Evolutionary conservation across 2,329 filamentous ascomycete species (phyloP).

Genomic region (Alternaria ethzedia): DNA sequence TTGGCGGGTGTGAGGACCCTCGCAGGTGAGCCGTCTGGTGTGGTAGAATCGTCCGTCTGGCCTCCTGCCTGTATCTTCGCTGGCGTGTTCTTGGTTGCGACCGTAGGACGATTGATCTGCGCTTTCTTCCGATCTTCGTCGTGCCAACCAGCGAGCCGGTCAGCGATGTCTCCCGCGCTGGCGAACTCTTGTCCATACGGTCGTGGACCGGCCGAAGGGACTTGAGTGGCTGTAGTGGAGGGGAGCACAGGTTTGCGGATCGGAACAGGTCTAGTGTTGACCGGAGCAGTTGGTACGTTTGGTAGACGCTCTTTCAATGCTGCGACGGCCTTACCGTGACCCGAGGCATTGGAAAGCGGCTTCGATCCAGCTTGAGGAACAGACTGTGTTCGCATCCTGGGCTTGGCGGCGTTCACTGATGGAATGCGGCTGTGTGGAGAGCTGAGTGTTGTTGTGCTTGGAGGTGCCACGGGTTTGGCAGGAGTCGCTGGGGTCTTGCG

Average conservation of each 20-base stretch:
- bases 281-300: background rate
- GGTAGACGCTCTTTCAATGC: background rate
- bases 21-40: background rate
- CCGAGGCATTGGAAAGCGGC: background rate
- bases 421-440: background rate
- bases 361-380: background rate
- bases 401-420: background rate
- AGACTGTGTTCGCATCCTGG: background rate
- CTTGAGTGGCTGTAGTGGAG: background rate
- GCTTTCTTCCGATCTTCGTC: constrained; percentile 8
- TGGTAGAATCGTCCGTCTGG: background rate
- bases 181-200: constrained; percentile 11
- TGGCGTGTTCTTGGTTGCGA: background rate
- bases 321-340: background rate
- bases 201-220: background rate
- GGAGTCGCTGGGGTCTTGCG: background rate
- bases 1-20: background rate
- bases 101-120: background rate
- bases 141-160: constrained; percentile 22
- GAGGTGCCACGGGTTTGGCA: background rate
- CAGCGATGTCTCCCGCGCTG: constrained; percentile 21
- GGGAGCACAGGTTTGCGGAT: background rate
- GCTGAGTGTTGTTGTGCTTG: background rate
- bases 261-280: background rate
- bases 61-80: background rate